Base-by-base conservation (phyloP, 768 basidiomycete species). In the Fistulinella prunicolor region DNA sequence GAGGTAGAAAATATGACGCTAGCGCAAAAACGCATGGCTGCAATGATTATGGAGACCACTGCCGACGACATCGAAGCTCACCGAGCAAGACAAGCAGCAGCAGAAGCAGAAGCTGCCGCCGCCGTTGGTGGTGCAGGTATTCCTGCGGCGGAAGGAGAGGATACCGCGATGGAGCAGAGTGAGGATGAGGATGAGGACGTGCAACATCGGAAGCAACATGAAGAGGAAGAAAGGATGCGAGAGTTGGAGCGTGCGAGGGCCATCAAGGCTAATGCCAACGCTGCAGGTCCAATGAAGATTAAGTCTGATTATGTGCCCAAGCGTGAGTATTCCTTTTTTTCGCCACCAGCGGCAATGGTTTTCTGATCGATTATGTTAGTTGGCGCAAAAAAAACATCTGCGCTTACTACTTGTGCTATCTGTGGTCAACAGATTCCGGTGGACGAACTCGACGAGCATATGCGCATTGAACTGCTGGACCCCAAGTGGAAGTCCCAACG, bases 401-500 rank as follows among this genome's bases (percentile, higher is more conserved):
- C 83, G 30, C 84, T 89, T 70, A 88, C 92, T 4, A 93, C 87
- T 23, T 98, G 94, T 72, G 79, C 86, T 16, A 87, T 97, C 58
- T 96, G 94, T 70, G 86, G 89, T n/a, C 94, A 98, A 66, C 87
- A 93, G 68, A 89, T 99, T 30, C 86, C 96, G 22, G 86, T 94
- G 59, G 89, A 96, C 70, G 95, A 98, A 65, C 73, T 98, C 38
- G 83, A 95, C 57, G 94, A 98, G 65, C 96, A 98, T 67, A 94
- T 97, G 83, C 90, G 96, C 58, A 98, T 98, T 63, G 96, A 99
- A 65, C 69, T 97, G 52, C 80, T 99, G 57, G 96, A 99, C 70
- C 96, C 96, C 35, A 84, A 86, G 66, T 99, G 95, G 94, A 97
- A 97, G 68, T 92, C 94, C 54, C 92, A 95, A 65, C 88, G 95